These are phyloP conservation scores for Chalaropsis ovoidea DNA, from an alignment of 2,329 filamentous ascomycete genomes.

Conservation along the genomic window DNA sequence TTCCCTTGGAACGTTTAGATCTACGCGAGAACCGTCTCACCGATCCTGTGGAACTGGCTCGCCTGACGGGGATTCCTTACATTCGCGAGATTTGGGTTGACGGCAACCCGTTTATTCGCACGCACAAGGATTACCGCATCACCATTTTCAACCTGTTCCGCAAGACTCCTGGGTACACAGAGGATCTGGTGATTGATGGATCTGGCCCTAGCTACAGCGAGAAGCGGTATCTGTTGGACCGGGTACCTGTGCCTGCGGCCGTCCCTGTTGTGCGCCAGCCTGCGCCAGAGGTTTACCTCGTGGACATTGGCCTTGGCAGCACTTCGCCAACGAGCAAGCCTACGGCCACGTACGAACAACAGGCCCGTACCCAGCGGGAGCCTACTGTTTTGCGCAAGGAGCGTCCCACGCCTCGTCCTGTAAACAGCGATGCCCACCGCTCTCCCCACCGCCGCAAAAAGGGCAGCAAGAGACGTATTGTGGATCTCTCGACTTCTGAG, in stretches of 20 bases:
- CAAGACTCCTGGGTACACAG: slow-evolving; percentile 74
- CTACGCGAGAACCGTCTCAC: slow-evolving; percentile 79
- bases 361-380: slow-evolving; percentile 10
- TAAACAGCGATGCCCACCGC: slow-evolving; percentile 49
- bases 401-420: slow-evolving; percentile 42
- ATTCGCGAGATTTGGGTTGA: slow-evolving; percentile 87
- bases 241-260: slow-evolving; percentile 62
- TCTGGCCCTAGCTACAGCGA: slow-evolving; percentile 75
- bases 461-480: slow-evolving; percentile 48
- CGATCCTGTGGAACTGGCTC: slow-evolving; percentile 84
- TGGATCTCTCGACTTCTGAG: slow-evolving; percentile 51
- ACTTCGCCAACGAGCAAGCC: slow-evolving; percentile 45
- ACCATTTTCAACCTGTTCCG: slow-evolving; percentile 96
- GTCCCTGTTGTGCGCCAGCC: slow-evolving; percentile 68
- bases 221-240: slow-evolving; percentile 71
- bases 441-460: slow-evolving; percentile 48
- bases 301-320: slow-evolving; percentile 41
- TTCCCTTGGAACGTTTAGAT: slow-evolving; percentile 81
- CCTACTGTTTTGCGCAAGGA: slow-evolving; percentile 47
- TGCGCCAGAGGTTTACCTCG: slow-evolving; percentile 50
- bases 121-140: slow-evolving; percentile 73
- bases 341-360: slow-evolving; percentile 40
- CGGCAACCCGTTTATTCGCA: slow-evolving; percentile 83
- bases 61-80: slow-evolving; percentile 81
- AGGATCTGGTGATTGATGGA: slow-evolving; percentile 83